Evolutionary conservation across 345 rosid species (phyloP), one percentile per base, ranked within the genome.

Genomic region (Pelargonium nanum): DNA sequence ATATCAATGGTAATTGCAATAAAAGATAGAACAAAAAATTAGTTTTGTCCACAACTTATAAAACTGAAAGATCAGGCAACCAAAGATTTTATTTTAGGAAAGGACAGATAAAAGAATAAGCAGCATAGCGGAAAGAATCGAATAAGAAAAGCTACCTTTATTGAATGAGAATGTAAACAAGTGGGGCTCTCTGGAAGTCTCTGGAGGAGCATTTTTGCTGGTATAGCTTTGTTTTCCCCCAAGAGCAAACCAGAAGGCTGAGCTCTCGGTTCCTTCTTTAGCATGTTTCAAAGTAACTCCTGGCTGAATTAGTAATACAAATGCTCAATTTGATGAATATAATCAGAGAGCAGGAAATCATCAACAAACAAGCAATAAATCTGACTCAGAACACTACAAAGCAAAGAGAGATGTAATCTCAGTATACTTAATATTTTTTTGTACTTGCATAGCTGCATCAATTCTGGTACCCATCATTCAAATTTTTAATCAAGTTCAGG

Each of bases 211-310:
- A 53, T 80, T 87, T 80, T 84, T 83, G 82, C 87, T 80, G 65
- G 77, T 84, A 81, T 84, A 86, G 67, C 71, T 83, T 75, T 89
- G 96, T 80, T 93, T 93, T 23, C 97, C 99, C 67, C 99, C 99
- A 62, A 93, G 86, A 57, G 96, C 81, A 78, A 70, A 80, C 99
- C 99, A 93, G 72, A 93, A 93, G 61, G 88, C 64, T 40, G 94
- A 85, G 77, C 83, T 87, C 80, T 90, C 99, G 19, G 95, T 86
- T 65, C 99, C 99, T 79, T 93, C 99, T 71, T 90, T 93, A 22
- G 85, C 85, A 69, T 83, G 89, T 75, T 93, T 93, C 64, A 87
- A 50, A 70, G 82, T 58, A 60, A 70, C 82, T 72, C 96, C 97
- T 51, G 96, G 96, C 99, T 93, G 84, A 70, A 80, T 59, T 66